Evolutionary conservation across 352 stramenopile genomes (phyloP).

Genomic region (Phytopythium vexans): DNA sequence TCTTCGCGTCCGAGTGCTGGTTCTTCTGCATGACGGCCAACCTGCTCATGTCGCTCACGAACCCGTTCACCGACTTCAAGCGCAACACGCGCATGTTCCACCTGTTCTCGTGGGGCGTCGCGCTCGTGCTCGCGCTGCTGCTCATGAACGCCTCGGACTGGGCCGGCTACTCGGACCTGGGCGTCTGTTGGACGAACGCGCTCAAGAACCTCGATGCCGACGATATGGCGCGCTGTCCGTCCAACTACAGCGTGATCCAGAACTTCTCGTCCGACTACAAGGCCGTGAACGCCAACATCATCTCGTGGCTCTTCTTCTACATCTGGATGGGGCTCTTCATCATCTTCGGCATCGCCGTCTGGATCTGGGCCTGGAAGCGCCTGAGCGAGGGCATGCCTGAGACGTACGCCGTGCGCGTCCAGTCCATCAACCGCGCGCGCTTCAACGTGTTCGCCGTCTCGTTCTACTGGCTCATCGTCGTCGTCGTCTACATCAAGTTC

Average conservation of each 20-base stretch:
- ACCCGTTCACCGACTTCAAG: constrained; percentile 90
- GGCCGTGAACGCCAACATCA: constrained; percentile 82
- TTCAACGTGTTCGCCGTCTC: constrained; percentile 88
- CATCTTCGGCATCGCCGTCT: constrained; percentile 75
- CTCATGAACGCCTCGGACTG: constrained; percentile 75
- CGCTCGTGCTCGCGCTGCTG: constrained; percentile 55
- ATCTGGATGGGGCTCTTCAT: constrained; percentile 86
- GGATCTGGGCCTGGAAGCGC: constrained; percentile 85
- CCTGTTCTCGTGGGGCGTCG: constrained; percentile 77
- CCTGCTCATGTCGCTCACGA: constrained; percentile 83
- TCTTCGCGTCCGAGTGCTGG: constrained; percentile 83
- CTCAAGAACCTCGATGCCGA: constrained; percentile 55
- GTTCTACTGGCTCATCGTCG: constrained; percentile 85
- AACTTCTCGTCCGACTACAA: constrained; percentile 70
- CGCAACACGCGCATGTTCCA: constrained; percentile 83
- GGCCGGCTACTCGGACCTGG: constrained; percentile 82
- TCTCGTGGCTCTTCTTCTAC: constrained; percentile 87
- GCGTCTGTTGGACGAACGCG: constrained; percentile 86
- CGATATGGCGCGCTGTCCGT: constrained; percentile 21
- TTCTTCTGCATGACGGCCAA: constrained; percentile 91
- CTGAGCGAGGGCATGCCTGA: constrained; percentile 86
- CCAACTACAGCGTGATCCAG: constrained; percentile 41
- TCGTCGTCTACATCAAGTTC: constrained; percentile 78
- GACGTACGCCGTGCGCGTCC: constrained; percentile 80
- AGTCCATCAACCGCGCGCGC: constrained; percentile 85